A percentile compares a stretch with the other conserved stretches of the same genome.
Evolutionary conservation across 1,284 basidiomycete species (phyloP).

Genomic region (Entoloma clypeatum): DNA sequence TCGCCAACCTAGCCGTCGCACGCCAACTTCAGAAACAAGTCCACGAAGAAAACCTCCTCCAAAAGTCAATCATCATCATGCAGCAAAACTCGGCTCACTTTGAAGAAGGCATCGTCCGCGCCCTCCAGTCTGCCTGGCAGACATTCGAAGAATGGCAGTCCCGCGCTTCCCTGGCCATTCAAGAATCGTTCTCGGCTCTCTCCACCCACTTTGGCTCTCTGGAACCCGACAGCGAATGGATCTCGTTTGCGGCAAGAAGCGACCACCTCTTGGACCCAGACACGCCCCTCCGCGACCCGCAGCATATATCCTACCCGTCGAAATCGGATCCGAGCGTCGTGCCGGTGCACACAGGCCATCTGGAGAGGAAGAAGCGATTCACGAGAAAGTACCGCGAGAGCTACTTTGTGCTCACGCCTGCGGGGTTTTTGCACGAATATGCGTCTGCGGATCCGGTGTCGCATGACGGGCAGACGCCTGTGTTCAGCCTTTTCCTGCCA

Average conservation of each 20-base stretch:
- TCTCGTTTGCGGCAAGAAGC: constrained; percentile 89
- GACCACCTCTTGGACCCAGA: constrained; percentile 98
- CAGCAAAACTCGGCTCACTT: constrained; percentile 98
- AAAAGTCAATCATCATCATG: constrained; percentile 99
- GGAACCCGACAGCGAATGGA: constrained; percentile 94
- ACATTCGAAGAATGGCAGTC: constrained; percentile 96
- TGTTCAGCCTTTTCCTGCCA: constrained; percentile 91
- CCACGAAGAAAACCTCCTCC: constrained; percentile 95
- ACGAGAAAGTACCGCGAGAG: constrained; percentile 86
- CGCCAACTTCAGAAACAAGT: constrained; percentile 93
- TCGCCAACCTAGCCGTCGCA: constrained; percentile 77
- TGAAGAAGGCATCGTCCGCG: constrained; percentile 94
- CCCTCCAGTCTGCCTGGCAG: constrained; percentile 95
- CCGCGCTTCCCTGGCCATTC: constrained; percentile 77
- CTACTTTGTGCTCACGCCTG: constrained; percentile 92
- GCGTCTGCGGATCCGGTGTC: constrained; percentile 73
- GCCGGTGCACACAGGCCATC: constrained; percentile 85
- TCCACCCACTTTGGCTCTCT: constrained; percentile 81
- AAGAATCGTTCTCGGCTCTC: constrained; percentile 79
- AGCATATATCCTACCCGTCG: constrained; percentile 83
- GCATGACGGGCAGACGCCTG: constrained; percentile 55
- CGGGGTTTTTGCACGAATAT: constrained; percentile 95
- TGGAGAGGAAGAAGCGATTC: constrained; percentile 98
- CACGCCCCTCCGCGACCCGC: constrained; percentile 84
- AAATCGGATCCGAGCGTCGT: constrained; percentile 91